phyloP scores from a whole-genome alignment of 2,329 filamentous ascomycete species.

The Fusarium sp. region DNA sequence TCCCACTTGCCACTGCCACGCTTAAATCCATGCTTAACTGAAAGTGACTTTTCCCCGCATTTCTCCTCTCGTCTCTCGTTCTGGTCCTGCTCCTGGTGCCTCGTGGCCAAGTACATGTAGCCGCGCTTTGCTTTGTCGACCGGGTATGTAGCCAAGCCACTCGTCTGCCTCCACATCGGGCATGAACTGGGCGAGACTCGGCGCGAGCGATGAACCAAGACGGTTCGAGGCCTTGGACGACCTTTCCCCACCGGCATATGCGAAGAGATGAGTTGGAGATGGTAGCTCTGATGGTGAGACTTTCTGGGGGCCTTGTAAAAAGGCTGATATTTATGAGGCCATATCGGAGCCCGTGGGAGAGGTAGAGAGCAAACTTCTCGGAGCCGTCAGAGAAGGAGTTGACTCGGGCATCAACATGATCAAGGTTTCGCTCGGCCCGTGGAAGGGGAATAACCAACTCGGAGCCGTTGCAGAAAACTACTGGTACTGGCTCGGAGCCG shows the following conservation, averaged over 20 bases:
- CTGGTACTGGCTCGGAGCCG: slow-evolving; percentile 5
- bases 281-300: background rate
- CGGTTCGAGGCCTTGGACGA: slow-evolving; percentile 9
- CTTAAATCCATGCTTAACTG: slow-evolving; percentile 37
- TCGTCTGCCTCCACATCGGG: slow-evolving; percentile 25
- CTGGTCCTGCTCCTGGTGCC: background rate
- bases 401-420: background rate
- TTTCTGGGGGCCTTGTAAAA: background rate
- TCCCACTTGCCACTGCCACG: slow-evolving; percentile 7
- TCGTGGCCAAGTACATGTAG: background rate
- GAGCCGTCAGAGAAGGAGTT: background rate
- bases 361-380: background rate
- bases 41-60: background rate
- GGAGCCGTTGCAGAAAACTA: slow-evolving; percentile 21
- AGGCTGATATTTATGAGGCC: background rate
- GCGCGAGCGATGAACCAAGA: slow-evolving; percentile 28
- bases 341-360: background rate
- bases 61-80: background rate
- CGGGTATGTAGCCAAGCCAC: background rate
- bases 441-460: background rate
- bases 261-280: slow-evolving; percentile 2
- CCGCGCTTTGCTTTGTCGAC: background rate
- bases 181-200: slow-evolving; percentile 13
- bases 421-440: background rate
- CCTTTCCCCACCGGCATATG: slow-evolving; percentile 1